Base-by-base conservation (phyloP, 2,329 filamentous ascomycete species). In the Colletotrichum abscissum region DNA sequence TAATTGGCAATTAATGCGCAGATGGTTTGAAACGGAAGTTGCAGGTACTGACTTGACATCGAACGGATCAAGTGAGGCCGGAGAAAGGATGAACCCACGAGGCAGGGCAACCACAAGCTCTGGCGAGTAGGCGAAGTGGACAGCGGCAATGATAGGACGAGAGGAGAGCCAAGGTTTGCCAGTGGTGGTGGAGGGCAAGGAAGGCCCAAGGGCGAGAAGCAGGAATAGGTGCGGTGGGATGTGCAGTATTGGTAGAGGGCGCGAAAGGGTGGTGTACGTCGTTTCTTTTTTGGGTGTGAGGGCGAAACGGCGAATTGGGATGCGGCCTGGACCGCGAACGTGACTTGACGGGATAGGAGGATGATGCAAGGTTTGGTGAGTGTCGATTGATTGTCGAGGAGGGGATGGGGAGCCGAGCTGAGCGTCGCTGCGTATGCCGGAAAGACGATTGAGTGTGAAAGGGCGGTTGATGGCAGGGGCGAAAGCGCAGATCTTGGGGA, bases 1-100 rank as follows among this genome's bases (percentile, higher is more conserved):
- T 66, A 70, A 54, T 73, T 64, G 55, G 65, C 67, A 56, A 57
- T 60, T 70, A 57, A 70, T 73, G 67, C 70, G 70, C 60, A 73
- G 70, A 46, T 24, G 55, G 58, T 56, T 73, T 70, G 70, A 73
- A 73, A 70, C 60, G 59, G 60, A 19, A 46, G 67, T 70, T 70
- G 67, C 67, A 57, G 58, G 70, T 70, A 65, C 35, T 70, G 70
- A 64, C 60, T 66, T 73, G 67, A 73, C 70, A 73, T 73, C 60
- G 70, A 73, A 70, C 60, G 67, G 70, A 73, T 70, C 56, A 56
- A 70, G 56, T 24, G 70, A 49, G 60, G 70, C 70, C 67, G 70
- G 67, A 73, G 70, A 73, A 73, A 73, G 67, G 70, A 73, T 73
- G 67, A 73, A 73, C 70, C 67, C 70, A 73, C 67, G 46, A 73